These are phyloP conservation scores for Zoysia matrella DNA, from an alignment of 202 grass and related monocot species.

Conservation along the genomic window DNA sequence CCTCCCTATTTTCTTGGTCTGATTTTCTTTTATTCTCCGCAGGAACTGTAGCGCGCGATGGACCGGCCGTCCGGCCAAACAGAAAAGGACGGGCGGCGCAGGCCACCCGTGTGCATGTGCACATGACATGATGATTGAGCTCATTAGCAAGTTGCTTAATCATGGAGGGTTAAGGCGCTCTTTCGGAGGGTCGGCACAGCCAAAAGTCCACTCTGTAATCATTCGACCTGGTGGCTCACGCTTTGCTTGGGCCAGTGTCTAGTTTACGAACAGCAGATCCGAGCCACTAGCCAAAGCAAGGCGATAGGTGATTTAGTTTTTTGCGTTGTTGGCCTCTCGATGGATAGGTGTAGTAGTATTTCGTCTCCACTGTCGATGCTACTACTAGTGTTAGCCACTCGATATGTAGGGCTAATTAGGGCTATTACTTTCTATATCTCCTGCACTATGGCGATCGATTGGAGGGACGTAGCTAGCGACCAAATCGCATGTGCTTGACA, in stretches of 20 bases:
- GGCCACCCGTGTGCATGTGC: constrained; percentile 45
- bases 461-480: background rate
- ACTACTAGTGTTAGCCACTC: background rate
- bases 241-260: background rate
- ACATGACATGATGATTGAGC: constrained; percentile 58
- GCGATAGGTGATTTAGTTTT: constrained; percentile 22
- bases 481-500: constrained; percentile 19
- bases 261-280: constrained; percentile 31
- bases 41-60: constrained; percentile 7
- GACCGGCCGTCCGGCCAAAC: constrained; percentile 24
- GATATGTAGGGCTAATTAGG: background rate
- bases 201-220: constrained; percentile 57
- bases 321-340: background rate
- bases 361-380: constrained; percentile 9
- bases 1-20: background rate
- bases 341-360: background rate
- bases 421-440: background rate
- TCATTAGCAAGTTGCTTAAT: constrained; percentile 39
- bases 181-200: constrained; percentile 9
- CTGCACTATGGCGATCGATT: background rate
- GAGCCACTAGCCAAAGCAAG: constrained; percentile 42
- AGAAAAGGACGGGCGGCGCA: constrained; percentile 57
- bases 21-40: background rate
- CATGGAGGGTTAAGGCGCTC: constrained; percentile 29
- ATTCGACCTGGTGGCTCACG: constrained; percentile 38